Conservation (phyloP, 176 grass and related monocot genomes). For the Tillandsia fasciculata region DNA sequence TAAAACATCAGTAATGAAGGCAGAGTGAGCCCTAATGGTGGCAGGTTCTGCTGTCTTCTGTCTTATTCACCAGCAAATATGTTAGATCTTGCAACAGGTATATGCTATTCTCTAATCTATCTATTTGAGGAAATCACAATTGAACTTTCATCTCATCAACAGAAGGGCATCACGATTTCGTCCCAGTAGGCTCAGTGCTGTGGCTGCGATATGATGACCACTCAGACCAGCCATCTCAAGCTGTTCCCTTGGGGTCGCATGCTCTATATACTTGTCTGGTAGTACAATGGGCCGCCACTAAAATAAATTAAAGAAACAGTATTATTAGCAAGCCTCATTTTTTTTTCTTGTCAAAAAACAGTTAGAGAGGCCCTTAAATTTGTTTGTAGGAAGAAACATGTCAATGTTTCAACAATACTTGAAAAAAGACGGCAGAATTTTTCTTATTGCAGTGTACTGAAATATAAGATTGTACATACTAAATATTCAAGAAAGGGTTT, state of each 20-base stretch:
- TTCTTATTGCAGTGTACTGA: too few relatives aligned
- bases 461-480: too few relatives aligned
- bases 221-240: conserved; percentile 56
- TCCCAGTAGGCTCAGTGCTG: conserved; percentile 50
- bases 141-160: conserved; percentile 36
- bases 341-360: neutral
- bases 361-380: neutral
- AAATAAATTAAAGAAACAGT: conserved; percentile 11
- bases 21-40: too few relatives aligned
- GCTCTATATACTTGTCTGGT: conserved; percentile 60
- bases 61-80: neutral
- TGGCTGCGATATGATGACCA: conserved; percentile 66
- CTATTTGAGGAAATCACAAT: neutral
- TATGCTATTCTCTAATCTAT: neutral
- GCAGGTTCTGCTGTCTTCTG: too few relatives aligned
- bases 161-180: conserved; percentile 53
- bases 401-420: too few relatives aligned
- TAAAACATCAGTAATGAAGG: too few relatives aligned
- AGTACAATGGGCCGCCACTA: conserved; percentile 70
- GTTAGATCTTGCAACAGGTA: neutral
- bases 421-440: too few relatives aligned
- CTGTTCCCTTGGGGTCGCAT: conserved; percentile 42
- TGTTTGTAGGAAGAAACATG: too few relatives aligned
- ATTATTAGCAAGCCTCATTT: neutral
- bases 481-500: too few relatives aligned